Evolutionary conservation across 768 basidiomycete genomes (phyloP), one percentile per base, ranked within the genome.

Genomic region (Calocybe cyanea): DNA sequence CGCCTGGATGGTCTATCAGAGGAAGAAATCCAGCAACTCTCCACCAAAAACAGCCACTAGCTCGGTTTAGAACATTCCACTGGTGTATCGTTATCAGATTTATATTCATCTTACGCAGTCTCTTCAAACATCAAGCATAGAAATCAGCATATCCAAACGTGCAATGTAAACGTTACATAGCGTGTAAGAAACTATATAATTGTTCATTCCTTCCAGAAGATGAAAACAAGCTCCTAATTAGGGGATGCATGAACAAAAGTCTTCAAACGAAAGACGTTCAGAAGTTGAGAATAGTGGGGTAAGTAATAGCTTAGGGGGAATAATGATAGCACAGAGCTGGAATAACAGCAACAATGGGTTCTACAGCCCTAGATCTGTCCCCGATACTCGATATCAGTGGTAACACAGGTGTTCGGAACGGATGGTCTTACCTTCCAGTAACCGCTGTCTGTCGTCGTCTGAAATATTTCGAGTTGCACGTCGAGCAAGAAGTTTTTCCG

Each of bases 1-100:
- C 78, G 96, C 44, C 69, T 99, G 43, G 87, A 96, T 32, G 95
- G 91, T 1, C 65, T 98, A 38, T 78, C 90, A 0, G 68, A 87
- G 52, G 80, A 82, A 38, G 85, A 96, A 49, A 84, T 97, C 9
- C 85, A 90, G 18, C 72, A 63, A 23, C 71, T 94, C 51, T 64
- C 63, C 34, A 57, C 50, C 33, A 35, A 49, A 24, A 50, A 52
- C 34, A 30, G 25, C 35, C 17, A 21, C 20, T 30, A 31, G 24
- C 19, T 13, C 11, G 30, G 13, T 6, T 39, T 9, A 32, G n/a
- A 19, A 1, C 25, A 44, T 10, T 41, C 43, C 8, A 11, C 11
- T 11, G 5, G 25, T 28, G 25, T 28, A 33, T 38, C 23, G 20
- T 23, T 23, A 38, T 30, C 21, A 15, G 13, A 31, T 38, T 15